Conservation (phyloP, 78 protist genomes). For the Dictyostelium citrinum region DNA sequence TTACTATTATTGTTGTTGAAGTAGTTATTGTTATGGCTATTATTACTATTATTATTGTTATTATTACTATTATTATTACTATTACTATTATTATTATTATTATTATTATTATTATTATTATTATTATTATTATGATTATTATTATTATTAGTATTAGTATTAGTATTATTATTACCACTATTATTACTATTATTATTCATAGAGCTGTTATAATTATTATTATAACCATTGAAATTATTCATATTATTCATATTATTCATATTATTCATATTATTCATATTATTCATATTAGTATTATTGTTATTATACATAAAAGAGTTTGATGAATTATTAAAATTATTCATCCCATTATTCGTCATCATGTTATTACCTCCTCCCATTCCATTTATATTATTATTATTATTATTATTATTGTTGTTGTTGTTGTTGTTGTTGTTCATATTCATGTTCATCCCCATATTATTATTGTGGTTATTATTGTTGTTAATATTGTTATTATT, state of each 20-base stretch:
- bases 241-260: neutral
- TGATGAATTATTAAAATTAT: neutral
- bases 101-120: neutral
- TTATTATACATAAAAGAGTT: slow-evolving; percentile 5
- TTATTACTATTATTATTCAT: neutral
- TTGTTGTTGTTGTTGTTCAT: neutral
- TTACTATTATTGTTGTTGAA: neutral
- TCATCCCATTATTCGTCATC: neutral
- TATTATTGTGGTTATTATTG: neutral
- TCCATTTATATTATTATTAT: neutral
- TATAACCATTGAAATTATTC: neutral
- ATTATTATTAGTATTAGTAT: neutral
- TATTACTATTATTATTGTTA: neutral
- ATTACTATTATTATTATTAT: neutral
- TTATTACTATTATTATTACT: neutral
- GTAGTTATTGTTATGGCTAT: neutral
- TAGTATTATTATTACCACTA: neutral
- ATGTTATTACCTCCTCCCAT: neutral
- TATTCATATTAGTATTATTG: neutral
- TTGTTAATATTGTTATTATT: neutral
- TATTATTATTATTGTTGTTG: neutral
- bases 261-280: neutral
- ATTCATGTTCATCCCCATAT: neutral
- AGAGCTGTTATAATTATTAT: neutral
- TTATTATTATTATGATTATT: neutral